These are phyloP conservation scores for Venturia oleaginea DNA, from an alignment of 2,329 filamentous ascomycete genomes.

Conservation along the genomic window DNA sequence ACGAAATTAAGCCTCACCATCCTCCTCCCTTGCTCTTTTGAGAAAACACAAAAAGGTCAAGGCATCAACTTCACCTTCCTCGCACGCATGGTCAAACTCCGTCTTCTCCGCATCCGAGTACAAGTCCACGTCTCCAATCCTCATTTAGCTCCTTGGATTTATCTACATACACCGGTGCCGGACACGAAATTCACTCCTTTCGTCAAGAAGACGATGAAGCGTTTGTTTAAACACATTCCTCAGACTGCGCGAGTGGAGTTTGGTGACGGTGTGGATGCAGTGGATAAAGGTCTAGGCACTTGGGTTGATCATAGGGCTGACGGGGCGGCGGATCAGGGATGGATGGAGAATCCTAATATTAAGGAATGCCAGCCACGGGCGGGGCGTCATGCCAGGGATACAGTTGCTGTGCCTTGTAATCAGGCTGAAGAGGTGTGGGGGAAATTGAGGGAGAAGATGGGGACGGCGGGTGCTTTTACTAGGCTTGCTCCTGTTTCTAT, in stretches of 20 bases:
- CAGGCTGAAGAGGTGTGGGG: neutral
- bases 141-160: neutral
- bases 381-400: neutral
- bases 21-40: neutral
- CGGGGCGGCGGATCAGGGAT: neutral
- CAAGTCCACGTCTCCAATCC: neutral
- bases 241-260: neutral
- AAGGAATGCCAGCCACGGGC: neutral
- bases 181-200: neutral
- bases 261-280: neutral
- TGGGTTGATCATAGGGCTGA: neutral
- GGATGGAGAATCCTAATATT: neutral
- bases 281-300: neutral
- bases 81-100: neutral
- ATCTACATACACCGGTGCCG: neutral
- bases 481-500: neutral
- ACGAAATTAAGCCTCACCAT: neutral
- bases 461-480: neutral
- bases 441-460: neutral
- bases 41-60: neutral
- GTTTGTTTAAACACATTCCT: neutral
- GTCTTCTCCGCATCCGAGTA: neutral
- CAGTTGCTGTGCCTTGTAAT: neutral
- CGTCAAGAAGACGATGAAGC: neutral
- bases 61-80: neutral